phyloP scores from a whole-genome alignment of 129 eudicot species.

The Oenanthe sinensis region DNA sequence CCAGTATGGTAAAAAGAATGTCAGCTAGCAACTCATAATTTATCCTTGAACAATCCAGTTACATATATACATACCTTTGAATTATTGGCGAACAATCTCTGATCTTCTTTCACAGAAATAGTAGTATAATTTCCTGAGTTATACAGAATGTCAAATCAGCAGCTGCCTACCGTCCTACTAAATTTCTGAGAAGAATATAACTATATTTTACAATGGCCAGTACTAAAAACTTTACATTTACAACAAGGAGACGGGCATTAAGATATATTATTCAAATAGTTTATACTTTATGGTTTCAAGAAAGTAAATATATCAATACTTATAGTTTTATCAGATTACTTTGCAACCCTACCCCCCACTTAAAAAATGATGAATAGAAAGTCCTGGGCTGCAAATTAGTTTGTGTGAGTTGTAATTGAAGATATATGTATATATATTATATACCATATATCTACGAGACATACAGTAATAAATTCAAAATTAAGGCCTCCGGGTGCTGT shows the following conservation, averaged over 20 bases:
- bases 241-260: background rate
- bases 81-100: slow-evolving; percentile 32
- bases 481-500: background rate
- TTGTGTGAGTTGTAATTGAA: background rate
- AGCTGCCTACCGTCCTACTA: background rate
- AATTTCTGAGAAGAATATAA: background rate
- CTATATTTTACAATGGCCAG: no score
- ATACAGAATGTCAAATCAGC: background rate
- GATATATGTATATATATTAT: background rate
- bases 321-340: background rate
- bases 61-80: slow-evolving; percentile 42
- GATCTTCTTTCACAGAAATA: slow-evolving; percentile 32
- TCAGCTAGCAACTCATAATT: background rate
- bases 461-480: no score
- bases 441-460: background rate
- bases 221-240: background rate
- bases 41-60: background rate
- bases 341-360: background rate
- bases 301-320: background rate
- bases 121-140: slow-evolving; percentile 42
- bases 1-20: background rate
- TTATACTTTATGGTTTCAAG: background rate
- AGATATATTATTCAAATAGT: no score
- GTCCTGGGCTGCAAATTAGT: background rate
- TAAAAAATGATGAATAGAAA: no score